Evolutionary conservation across 2,329 filamentous ascomycete species (phyloP), one percentile per base, ranked within the genome.

Genomic region (Clonostachys byssicola): DNA sequence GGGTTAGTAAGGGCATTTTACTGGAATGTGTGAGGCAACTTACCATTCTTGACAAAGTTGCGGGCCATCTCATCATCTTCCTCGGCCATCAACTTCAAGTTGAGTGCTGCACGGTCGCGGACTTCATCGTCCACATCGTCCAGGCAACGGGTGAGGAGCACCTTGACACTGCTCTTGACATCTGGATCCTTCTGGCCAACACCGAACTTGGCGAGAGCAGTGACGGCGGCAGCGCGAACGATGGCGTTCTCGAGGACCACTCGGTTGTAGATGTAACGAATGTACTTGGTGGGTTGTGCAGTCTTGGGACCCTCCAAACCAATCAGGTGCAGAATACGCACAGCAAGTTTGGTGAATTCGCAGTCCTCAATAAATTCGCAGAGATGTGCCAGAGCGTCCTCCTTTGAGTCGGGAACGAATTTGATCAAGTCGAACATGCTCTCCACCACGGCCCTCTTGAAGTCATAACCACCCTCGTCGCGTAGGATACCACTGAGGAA

Each of bases 321-420:
- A 40, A 99, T 85, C 17, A 99, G 81, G 68, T 99, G 92, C 47
- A 99, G 74, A 57, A 99, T 95, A 50, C 94, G 86, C 43, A 99
- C 92, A 33, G 94, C 92, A 52, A 99, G 78, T 73, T 99, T 99
- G 30, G 94, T 96, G 68, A 97, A 99, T 65, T 99, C 94, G 73
- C 94, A 99, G 66, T 99, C 94, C 70, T 99, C 94, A 54, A 99
- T 99, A 64, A 99, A 99, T 65, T 99, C 94, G 73, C 94, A 97
- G 18, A 99, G 82, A 62, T 97, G 94, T 13, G 92, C 89, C 43
- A 99, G 82, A 16, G 94, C 92, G 55, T 86, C 82, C 60, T 86
- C 83, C 67, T 85, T 86, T 34, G 82, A 84, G 50, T 96, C 94
- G 2, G 94, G 94, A 4, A 99, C 92, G 60, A 99, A 99, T 68